Conservation (phyloP, 371 early-diverging fungal species). For the Mucor velutinosus region DNA sequence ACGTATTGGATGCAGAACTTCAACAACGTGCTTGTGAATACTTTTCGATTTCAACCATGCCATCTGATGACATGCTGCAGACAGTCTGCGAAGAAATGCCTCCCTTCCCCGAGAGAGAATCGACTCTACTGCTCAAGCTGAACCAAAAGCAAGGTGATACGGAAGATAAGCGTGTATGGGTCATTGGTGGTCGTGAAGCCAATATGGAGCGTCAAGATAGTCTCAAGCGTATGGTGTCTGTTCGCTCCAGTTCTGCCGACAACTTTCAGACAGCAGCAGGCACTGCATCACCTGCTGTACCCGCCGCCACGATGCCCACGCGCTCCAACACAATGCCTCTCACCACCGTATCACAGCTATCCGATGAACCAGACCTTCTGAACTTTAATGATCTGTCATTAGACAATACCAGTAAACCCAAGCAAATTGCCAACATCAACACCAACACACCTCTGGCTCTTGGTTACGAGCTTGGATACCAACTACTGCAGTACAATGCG, state of each 20-base stretch:
- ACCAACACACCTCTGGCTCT: conserved; percentile 45
- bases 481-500: conserved; percentile 59
- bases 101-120: conserved; percentile 93
- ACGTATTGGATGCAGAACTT: conserved; percentile 91
- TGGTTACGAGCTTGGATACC: conserved; percentile 61
- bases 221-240: conserved; percentile 47
- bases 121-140: conserved; percentile 79
- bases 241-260: conserved; percentile 37
- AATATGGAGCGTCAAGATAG: conserved; percentile 59
- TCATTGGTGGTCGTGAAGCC: conserved; percentile 89
- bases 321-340: conserved; percentile 26
- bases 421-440: conserved; percentile 15
- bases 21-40: conserved; percentile 98
- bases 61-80: conserved; percentile 86
- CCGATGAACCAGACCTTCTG: conserved; percentile 36
- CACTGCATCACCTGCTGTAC: not conserved
- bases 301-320: conserved; percentile 10
- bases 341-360: not conserved
- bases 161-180: conserved; percentile 95
- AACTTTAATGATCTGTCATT: conserved; percentile 37
- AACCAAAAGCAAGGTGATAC: conserved; percentile 87
- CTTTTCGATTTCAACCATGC: conserved; percentile 79
- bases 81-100: conserved; percentile 97
- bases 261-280: conserved; percentile 7
- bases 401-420: not conserved